Conservation (phyloP, 2,329 filamentous ascomycete genomes). For the Arthrobotrys musiformis region DNA sequence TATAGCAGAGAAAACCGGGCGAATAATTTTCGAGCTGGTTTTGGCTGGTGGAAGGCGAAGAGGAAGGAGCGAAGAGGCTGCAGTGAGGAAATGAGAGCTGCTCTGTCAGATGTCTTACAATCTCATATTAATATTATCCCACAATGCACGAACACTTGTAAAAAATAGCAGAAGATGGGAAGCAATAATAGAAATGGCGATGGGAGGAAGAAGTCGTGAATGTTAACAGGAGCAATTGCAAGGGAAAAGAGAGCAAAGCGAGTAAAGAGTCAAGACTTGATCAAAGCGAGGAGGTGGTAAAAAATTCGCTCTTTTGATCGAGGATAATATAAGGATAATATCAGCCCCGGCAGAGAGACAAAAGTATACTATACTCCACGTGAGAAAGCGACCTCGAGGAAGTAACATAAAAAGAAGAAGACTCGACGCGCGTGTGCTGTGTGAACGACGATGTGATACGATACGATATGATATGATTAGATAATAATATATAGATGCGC, state of each 20-base stretch:
- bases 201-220: too few relatives aligned
- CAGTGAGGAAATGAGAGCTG: background rate
- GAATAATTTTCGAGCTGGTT: conserved; percentile 22
- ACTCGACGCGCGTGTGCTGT: background rate
- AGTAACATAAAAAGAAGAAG: background rate
- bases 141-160: too few relatives aligned
- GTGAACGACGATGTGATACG: background rate
- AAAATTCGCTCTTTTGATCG: conserved; percentile 22
- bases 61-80: conserved; percentile 24
- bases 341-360: background rate
- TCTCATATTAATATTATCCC: background rate
- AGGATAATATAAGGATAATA: background rate
- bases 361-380: background rate
- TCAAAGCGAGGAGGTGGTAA: conserved; percentile 26
- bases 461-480: background rate
- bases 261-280: too few relatives aligned
- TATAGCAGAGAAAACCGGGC: conserved; percentile 3
- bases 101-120: conserved; percentile 12
- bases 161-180: background rate
- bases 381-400: background rate
- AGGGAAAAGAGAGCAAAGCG: background rate
- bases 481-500: background rate
- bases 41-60: conserved; percentile 23
- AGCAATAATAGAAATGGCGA: background rate
- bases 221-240: too few relatives aligned